Conservation (phyloP, 257 asterid species). For the Catharanthus roseus region DNA sequence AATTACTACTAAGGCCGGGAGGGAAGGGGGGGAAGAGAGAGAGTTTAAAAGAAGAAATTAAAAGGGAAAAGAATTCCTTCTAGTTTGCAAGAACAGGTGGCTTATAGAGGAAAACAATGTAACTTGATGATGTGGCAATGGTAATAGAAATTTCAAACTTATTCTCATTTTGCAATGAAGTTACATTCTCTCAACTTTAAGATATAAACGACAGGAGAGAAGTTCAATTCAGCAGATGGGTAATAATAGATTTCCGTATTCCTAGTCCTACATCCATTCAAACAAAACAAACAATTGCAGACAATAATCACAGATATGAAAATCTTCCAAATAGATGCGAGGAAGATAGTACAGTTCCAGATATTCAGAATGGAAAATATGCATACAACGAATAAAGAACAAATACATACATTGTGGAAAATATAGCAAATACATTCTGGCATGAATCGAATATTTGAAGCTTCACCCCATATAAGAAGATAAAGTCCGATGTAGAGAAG, state of each 20-base stretch:
- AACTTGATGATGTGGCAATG: no score
- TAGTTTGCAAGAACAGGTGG: no score
- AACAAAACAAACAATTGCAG: neutral
- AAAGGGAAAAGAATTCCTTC: no score
- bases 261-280: no score
- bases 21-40: no score
- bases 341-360: neutral
- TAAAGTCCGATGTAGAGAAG: constrained; percentile 92
- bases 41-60: no score
- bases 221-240: neutral
- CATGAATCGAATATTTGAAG: constrained; percentile 96
- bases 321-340: neutral
- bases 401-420: constrained; percentile 68
- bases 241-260: neutral
- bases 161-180: neutral
- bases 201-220: neutral
- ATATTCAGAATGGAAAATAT: neutral
- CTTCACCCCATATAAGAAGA: constrained; percentile 99
- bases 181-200: neutral
- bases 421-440: constrained; percentile 98
- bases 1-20: no score
- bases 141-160: neutral
- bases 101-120: no score
- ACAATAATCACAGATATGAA: neutral
- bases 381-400: neutral